Conservation (phyloP, 768 basidiomycete species). For the Tulasnella sp. region DNA sequence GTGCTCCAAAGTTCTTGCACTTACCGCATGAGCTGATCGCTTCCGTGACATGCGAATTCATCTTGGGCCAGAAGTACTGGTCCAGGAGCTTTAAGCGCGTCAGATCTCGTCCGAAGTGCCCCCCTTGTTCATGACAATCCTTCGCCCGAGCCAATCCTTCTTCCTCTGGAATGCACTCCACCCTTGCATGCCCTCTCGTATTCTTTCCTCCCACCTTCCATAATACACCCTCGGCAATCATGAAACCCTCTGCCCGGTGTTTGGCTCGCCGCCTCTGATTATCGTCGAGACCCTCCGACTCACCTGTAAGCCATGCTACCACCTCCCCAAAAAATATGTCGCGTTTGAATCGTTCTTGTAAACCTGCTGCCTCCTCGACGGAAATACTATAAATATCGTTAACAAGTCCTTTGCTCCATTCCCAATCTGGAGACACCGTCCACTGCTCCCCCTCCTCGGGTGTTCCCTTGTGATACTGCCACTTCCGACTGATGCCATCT, state of each 20-base stretch:
- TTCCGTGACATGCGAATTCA: conserved; percentile 28
- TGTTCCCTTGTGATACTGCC: conserved; percentile 21
- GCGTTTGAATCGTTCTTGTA: not conserved
- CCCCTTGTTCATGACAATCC: conserved; percentile 29
- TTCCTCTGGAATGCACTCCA: conserved; percentile 1
- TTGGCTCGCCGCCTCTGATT: not conserved
- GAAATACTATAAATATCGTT: conserved; percentile 16
- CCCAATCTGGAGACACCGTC: conserved; percentile 38
- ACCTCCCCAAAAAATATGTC: not conserved
- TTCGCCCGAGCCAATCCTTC: conserved; percentile 1
- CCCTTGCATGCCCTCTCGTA: not conserved
- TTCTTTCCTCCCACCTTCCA: conserved; percentile 34
- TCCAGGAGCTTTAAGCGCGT: not conserved
- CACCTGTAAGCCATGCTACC: not conserved
- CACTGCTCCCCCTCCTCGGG: conserved; percentile 32
- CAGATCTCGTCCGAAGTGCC: conserved; percentile 41
- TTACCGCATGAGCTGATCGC: conserved; percentile 33
- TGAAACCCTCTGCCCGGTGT: conserved; percentile 11
- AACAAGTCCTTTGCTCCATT: conserved; percentile 29
- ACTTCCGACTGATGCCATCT: conserved; percentile 36
- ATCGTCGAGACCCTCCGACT: not conserved
- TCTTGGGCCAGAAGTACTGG: conserved; percentile 17
- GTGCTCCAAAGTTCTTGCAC: conserved; percentile 38
- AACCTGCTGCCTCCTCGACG: not conserved
- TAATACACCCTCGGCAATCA: conserved; percentile 31